Evolutionary conservation across 176 grass and related monocot species (phyloP).

Genomic region (Aegilops speltoides): DNA sequence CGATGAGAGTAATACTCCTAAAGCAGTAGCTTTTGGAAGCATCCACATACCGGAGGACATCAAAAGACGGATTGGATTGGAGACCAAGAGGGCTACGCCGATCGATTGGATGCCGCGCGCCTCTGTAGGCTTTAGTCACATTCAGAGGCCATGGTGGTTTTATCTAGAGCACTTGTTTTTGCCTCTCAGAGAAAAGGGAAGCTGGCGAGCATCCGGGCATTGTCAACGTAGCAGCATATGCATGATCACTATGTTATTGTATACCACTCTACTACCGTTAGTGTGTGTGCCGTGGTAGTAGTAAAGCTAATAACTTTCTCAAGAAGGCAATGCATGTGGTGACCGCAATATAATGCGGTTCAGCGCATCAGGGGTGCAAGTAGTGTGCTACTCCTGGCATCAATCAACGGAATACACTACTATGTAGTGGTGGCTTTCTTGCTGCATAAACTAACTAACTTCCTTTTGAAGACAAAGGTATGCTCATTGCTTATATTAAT

Average conservation of each 20-base stretch:
- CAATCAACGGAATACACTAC: not conserved
- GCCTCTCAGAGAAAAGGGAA: conserved; percentile 14
- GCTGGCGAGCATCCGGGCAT: not conserved
- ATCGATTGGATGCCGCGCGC: conserved; percentile 7
- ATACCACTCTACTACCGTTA: not conserved
- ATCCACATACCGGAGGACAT: conserved; percentile 41
- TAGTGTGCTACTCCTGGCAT: not conserved
- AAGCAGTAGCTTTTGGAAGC: conserved; percentile 29
- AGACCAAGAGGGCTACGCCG: conserved; percentile 10
- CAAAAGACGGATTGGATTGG: conserved; percentile 14
- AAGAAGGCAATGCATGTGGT: not conserved
- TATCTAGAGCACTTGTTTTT: conserved; percentile 25
- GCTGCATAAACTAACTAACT: conserved; percentile 15
- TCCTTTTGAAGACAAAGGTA: not conserved
- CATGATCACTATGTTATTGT: not conserved
- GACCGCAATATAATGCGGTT: not conserved
- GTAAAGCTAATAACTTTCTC: not conserved
- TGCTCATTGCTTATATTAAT: not conserved
- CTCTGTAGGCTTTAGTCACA: conserved; percentile 38
- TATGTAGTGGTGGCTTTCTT: not conserved
- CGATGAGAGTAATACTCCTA: not conserved
- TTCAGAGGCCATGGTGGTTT: conserved; percentile 40
- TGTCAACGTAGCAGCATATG: conserved; percentile 38
- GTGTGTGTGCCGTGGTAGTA: not conserved
- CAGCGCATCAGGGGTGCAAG: conserved; percentile 7